phyloP scores from a whole-genome alignment of 1,284 basidiomycete genomes.

The Volvariella surrecta region DNA sequence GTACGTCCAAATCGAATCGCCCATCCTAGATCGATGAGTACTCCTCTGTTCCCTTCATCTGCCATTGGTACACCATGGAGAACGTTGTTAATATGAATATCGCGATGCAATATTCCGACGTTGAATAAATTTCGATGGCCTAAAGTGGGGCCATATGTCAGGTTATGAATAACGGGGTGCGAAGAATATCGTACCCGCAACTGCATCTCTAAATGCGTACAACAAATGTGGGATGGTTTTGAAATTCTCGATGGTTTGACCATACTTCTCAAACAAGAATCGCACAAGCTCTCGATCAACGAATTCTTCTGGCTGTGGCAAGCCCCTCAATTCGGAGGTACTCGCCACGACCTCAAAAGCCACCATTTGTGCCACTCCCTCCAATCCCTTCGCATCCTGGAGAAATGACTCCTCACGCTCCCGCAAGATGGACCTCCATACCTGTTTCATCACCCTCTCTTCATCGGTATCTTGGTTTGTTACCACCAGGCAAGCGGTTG shows the following conservation, averaged over 20 bases:
- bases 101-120: slow-evolving; percentile 7
- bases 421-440: background rate
- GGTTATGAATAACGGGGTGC: background rate
- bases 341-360: background rate
- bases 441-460: background rate
- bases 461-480: background rate
- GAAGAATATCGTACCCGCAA: background rate
- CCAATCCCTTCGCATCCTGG: background rate
- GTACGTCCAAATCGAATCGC: background rate
- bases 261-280: background rate
- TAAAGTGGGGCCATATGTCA: slow-evolving; percentile 1
- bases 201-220: background rate
- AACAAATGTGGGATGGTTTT: background rate
- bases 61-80: slow-evolving; percentile 5
- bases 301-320: background rate
- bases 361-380: background rate
- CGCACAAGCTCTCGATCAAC: background rate
- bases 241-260: background rate
- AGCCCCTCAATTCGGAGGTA: background rate
- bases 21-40: slow-evolving; percentile 11
- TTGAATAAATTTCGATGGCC: slow-evolving; percentile 8
- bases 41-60: slow-evolving; percentile 4
- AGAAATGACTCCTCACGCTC: background rate
- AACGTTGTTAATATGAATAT: slow-evolving; percentile 10
- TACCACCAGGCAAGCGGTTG: background rate